Evolutionary conservation across 345 rosid species (phyloP).

Genomic region (Trapa incisa): DNA sequence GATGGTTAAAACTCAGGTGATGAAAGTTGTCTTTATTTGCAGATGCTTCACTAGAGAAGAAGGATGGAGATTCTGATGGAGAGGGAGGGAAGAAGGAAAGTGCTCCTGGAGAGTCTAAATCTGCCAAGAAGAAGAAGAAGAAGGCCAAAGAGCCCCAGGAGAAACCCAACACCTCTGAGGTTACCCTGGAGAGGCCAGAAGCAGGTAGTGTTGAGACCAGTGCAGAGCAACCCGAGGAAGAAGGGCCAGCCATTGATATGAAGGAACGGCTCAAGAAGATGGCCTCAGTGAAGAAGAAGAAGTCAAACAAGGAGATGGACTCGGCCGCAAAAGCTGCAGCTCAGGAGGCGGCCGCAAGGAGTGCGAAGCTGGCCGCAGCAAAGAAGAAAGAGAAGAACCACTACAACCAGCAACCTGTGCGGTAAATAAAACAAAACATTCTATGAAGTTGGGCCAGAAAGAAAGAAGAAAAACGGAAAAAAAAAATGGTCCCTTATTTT

Average conservation of each 20-base stretch:
- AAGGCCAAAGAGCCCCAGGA: conserved; percentile 36
- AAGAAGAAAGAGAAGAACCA: conserved; percentile 71
- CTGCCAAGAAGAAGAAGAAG: conserved; percentile 54
- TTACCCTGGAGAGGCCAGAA: background rate
- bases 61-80: conserved; percentile 22
- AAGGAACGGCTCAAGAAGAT: conserved; percentile 50
- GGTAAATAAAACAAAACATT: conserved; percentile 17
- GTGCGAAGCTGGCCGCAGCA: conserved; percentile 57
- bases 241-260: conserved; percentile 31
- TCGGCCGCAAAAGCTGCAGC: conserved; percentile 60
- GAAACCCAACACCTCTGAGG: conserved; percentile 11
- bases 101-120: conserved; percentile 39
- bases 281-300: conserved; percentile 49
- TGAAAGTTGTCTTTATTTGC: conserved; percentile 3
- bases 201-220: background rate
- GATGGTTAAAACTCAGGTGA: background rate
- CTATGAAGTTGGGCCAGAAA: too few species aligned
- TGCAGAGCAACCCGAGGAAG: conserved; percentile 15
- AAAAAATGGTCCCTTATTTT: background rate
- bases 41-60: conserved; percentile 37
- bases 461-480: background rate
- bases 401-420: conserved; percentile 65
- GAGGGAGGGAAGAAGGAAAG: conserved; percentile 39
- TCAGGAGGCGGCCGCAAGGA: conserved; percentile 61
- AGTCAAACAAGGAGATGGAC: conserved; percentile 47